Evolutionary conservation across 768 basidiomycete genomes (phyloP), one percentile per base, ranked within the genome.

Genomic region (Candolleomyces aberdarensis): DNA sequence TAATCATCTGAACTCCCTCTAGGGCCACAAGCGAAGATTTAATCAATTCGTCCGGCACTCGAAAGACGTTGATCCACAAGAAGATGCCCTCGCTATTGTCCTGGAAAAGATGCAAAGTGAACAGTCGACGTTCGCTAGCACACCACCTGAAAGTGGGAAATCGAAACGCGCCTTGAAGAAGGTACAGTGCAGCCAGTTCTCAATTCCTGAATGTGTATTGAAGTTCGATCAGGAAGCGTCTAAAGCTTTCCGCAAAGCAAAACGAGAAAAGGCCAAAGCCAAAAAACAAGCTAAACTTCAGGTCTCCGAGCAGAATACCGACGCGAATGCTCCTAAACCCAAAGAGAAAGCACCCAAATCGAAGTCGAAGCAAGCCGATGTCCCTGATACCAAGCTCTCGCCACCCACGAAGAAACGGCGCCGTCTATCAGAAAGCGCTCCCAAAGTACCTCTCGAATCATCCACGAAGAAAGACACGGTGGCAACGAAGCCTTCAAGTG

Each of bases 161-260:
- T 91, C 88, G 2, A 89, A 84, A 65, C 81, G 88, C 53, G 82
- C 82, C 3, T 72, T 82, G 62, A 90, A 88, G 71, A 80, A 85
- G 72, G 90, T 87, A 66, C 22, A 79, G 60, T 43, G 36, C 49
- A 29, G 41, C 32, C 7, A 20, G 31, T 17, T 32, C 44, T 41
- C 43, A 10, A 31, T 60, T 48, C 39, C 17, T 40, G 29, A 0
- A 52, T 50, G 29, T 36, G 46, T 22, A 59, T 41, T 41, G 4
- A 22, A 39, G 19, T 14, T 51, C 54, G 14, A 59, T 46, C 64
- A 87, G 84, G 79, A 79, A 76, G 80, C 75, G 9, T 82, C 80
- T 59, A 73, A 78, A 47, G 76, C 67, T 6, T 67, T 72, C 31
- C 67, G 83, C 55, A 82, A 78, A 56, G 77, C 76, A 7, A 83